Conservation (phyloP, 75 land plant genomes). For the Pseudotsuga menziesii region DNA sequence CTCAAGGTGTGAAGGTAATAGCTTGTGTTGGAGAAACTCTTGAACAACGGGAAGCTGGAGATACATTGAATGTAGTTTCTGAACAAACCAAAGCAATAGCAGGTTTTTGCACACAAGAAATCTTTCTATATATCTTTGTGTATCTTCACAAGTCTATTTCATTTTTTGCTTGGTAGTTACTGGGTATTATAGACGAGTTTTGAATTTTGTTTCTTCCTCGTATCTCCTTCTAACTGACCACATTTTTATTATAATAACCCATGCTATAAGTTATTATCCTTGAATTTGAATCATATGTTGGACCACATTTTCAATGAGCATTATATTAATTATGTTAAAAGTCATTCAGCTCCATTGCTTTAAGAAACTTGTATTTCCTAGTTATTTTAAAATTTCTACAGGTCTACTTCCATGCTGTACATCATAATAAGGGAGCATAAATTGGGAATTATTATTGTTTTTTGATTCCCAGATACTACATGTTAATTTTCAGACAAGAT, state of each 20-base stretch:
- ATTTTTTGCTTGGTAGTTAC: background rate
- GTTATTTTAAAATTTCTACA: background rate
- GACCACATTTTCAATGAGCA: background rate
- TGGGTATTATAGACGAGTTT: background rate
- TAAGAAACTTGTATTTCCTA: background rate
- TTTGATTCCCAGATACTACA: background rate
- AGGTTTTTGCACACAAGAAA: conserved; percentile 25
- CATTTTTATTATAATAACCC: background rate
- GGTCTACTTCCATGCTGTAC: background rate
- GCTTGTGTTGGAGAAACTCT: conserved; percentile 90
- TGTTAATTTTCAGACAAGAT: background rate
- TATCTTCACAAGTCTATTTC: background rate
- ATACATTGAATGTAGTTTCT: conserved; percentile 69
- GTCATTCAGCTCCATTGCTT: background rate
- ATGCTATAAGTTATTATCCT: background rate
- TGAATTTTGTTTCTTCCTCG: background rate
- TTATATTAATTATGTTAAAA: background rate
- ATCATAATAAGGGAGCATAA: background rate
- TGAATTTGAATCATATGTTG: background rate
- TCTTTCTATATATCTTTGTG: background rate
- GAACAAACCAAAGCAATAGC: conserved; percentile 86
- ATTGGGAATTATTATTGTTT: background rate
- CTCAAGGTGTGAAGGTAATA: conserved; percentile 81
- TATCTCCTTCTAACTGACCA: background rate
- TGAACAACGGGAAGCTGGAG: conserved; percentile 75